Base-by-base conservation (phyloP, 2,329 filamentous ascomycete species). In the Ramularia endophylla region DNA sequence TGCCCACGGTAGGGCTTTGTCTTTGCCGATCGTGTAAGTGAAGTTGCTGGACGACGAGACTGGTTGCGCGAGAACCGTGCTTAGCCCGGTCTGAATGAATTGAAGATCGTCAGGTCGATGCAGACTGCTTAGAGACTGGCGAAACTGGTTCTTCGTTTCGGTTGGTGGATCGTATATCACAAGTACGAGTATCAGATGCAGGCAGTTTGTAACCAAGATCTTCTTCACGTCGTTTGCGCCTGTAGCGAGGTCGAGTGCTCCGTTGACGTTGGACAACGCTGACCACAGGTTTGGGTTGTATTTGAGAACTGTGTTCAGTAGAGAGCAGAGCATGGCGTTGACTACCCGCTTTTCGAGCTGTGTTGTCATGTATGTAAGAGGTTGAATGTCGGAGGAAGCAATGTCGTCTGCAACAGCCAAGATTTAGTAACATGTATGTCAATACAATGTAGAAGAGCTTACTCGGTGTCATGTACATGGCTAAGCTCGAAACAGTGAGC, bases 31-130 rank as follows among this genome's bases (percentile, higher is more conserved):
- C 2, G 95, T 78, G 62, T 95, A 95, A 9, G 41, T 1, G 89
- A 90, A 8, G 79, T 78, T 94, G 31, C 87, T 83, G 66, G 20
- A 19, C 20, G 32, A 18, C 8, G 94, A 87, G 48, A 95, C 72
- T 17, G 90, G 90, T 54, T 95, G 90, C 54, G 94, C 92, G 37
- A 98, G 71, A 35, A 97, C 56, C 12, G 48, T 42, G 18, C 50
- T 60, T 22, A 61, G 37, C 8, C 59, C 59, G 38, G 58, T 55
- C 32, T 59, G 53, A 8, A 97, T 80, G 61, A 98, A 98, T 62
- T 98, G 92, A 58, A 98, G 97, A 62, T 98, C 92, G 62, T 95
- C 88, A 1, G 90, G 86, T 34, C 92, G 80, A 65, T 97, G 92
- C 33, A 98, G 67, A 27, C 90, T 80, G 20, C 92, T 87, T 20